Conservation (phyloP, 1,284 basidiomycete genomes). For the Naganishia sp. region DNA sequence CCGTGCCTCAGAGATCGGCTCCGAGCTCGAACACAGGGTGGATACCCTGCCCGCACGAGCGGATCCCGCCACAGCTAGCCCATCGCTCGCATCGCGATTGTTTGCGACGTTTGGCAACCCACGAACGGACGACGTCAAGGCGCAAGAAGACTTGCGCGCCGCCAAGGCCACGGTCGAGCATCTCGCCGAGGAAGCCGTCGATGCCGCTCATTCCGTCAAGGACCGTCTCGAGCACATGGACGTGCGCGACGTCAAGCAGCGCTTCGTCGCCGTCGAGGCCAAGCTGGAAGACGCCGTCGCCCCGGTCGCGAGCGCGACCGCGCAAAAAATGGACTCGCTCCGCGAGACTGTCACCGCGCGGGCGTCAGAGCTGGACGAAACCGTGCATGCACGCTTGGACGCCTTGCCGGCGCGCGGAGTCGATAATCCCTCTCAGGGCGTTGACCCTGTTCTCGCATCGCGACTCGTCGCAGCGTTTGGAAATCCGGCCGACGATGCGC, state of each 20-base stretch:
- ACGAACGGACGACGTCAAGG: neutral
- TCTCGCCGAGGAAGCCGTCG: neutral
- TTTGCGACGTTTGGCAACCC: conserved; percentile 26
- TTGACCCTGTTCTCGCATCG: conserved; percentile 10
- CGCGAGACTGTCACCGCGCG: neutral
- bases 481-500: neutral
- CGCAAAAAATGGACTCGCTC: neutral
- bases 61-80: neutral
- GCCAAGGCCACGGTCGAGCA: neutral
- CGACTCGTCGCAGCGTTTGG: conserved; percentile 21
- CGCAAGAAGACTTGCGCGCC: neutral
- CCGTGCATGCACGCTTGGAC: neutral
- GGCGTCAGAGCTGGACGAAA: neutral
- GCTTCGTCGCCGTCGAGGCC: neutral
- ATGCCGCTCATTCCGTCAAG: neutral
- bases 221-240: neutral
- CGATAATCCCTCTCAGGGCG: neutral
- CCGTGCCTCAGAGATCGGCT: neutral
- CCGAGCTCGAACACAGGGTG: conserved; percentile 1
- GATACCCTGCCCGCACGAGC: neutral
- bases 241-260: neutral
- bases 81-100: conserved; percentile 4
- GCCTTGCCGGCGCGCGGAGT: neutral
- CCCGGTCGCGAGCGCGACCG: conserved; percentile 1
- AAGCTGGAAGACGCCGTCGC: neutral